A percentile compares a stretch with the other conserved stretches of the same genome.
Conservation (phyloP, 306 rosid genomes). For the Trichosanthes cucumerina region DNA sequence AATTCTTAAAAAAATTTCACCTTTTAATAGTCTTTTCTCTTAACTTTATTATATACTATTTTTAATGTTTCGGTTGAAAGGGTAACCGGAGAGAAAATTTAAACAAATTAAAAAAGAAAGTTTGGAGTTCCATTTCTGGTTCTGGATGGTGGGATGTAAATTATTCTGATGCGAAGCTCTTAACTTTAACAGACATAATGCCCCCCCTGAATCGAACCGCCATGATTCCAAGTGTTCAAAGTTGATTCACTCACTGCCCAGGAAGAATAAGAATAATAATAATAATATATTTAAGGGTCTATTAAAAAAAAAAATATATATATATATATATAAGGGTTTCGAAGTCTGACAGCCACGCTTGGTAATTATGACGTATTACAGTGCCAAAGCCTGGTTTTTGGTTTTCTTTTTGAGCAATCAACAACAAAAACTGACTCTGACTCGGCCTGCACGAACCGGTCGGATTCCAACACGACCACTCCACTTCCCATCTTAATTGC, state of each 20-base stretch:
- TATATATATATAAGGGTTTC: background rate
- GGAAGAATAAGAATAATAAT: background rate
- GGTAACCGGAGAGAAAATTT: no score
- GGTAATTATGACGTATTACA: constrained; percentile 3
- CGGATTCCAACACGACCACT: constrained; percentile 52
- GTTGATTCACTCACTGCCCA: background rate
- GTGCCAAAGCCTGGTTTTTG: constrained; percentile 12
- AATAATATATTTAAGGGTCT: no score
- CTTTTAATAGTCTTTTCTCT: background rate
- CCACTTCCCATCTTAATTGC: constrained; percentile 54
- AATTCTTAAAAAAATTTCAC: background rate
- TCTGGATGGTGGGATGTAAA: background rate
- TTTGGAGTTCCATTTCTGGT: background rate
- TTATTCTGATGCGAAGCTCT: background rate
- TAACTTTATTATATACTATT: background rate
- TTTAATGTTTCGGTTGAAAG: background rate
- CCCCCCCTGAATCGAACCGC: constrained; percentile 41
- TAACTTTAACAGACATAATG: constrained; percentile 7
- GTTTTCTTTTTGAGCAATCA: constrained; percentile 10
- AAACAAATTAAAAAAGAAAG: background rate
- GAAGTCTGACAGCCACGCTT: constrained; percentile 19
- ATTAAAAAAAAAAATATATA: no score
- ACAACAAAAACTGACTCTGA: constrained; percentile 8
- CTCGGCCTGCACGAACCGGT: constrained; percentile 75
- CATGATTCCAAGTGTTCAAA: constrained; percentile 38